Evolutionary conservation across 2,329 filamentous ascomycete genomes (phyloP), one percentile per base, ranked within the genome.

Genomic region (Gnomoniopsis smithogilvyi): DNA sequence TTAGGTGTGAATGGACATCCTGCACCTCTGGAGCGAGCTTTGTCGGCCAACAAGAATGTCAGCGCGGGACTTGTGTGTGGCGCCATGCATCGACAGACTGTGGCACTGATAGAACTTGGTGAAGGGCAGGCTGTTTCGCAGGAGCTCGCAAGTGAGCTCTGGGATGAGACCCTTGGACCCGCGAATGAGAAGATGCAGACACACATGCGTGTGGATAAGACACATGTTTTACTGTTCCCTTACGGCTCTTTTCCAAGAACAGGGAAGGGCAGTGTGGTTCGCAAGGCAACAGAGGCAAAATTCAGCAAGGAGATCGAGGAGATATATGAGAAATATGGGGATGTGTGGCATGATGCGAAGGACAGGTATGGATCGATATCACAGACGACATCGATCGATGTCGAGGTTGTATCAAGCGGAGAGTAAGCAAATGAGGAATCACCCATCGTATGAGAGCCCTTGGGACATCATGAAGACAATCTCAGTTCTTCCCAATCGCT

Each of bases 61-160:
- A 47, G 57, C n/a, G 60, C 48, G 12, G 62, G 58, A 4, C 55
- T 67, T 19, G 58, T 66, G 24, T 26, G 64, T 26, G 64, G 64
- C 1, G 62, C 54, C 22, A 56, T 60, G 15, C 65, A 55, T 30
- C 47, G 58, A 21, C 64, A 67, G 43, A 52, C 64, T 21, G 48
- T 67, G 3, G 61, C 61, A n/a, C 59, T 67, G 10, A 21, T 67
- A 3, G 62, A 64, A 38, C 58, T 67, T 15, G 47, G 47, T 19
- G 41, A 49, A 1, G 62, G 57, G 11, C 17, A 22, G 6, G 34
- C 55, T 24, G 55, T 47, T 22, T 59, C 56, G 7, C n/a, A 38
- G 24, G 24, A 54, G 47, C 26, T 62, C 55, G 55, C 51, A 6
- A 14, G 22, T 12, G 49, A 61, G 19, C 30, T 66, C 41, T 67